Base-by-base conservation (phyloP, 202 grass and related monocot species). In the Musa balbisiana region DNA sequence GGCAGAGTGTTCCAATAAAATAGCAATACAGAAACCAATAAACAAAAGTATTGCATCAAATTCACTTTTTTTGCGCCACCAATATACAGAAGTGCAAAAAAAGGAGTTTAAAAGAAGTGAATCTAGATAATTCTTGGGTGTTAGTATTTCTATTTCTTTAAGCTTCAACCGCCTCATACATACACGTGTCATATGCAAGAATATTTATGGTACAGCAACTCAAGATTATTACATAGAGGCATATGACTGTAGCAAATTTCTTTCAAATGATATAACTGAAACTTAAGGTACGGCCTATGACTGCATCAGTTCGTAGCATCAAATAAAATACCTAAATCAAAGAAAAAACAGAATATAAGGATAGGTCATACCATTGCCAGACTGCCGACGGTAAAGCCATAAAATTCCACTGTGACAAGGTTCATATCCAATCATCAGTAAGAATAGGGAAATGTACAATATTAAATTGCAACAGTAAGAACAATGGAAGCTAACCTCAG, bases 351-450 rank as follows among this genome's bases (percentile, higher is more conserved):
- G 23, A 13, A 21, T 3, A 67, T 27, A 27, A 26, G 64, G 27
- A 67, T 13, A 33, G 10, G 11, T 67, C 64, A 67, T 67, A 67
- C 64, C 64, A 29, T 67, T 67, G 64, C 64, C 64, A 67, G 64
- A 67, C 5, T 67, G 26, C 22, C 2, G 64, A 24, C 64, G 64
- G 10, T 67, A 67, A 67, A 67, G 25, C 64, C 64, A 67, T 13
- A 67, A 14, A 12, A 67, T 27, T 67, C 64, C 64, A 27, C 64
- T 67, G 64, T 13, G 3, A 67, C 21, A 67, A 62, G 14, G 9
- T 67, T 23, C 21, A 67, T 10, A 67, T 12, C 22, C 19, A 33
- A 29, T 2, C 26, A 29, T 67, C 12, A 67, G 26, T 15, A 27
- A 12, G 64, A 67, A 16, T 27, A 33, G 23, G 9, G 11, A 29